Base-by-base conservation (phyloP, 2,329 filamentous ascomycete species). In the Aspergillus udagawae region DNA sequence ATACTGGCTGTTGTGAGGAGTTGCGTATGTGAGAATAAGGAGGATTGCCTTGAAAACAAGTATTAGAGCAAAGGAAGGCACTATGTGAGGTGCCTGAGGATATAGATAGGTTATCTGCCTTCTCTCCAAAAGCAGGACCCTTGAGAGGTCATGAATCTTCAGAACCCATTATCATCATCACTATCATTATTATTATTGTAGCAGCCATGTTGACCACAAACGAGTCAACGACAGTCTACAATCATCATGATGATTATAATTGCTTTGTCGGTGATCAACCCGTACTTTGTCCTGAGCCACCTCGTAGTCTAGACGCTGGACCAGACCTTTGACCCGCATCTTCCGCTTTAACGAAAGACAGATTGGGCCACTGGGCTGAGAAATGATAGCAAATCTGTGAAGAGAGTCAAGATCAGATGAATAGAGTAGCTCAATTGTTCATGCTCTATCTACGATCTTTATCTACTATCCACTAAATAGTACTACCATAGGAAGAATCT, bases 261-360 rank as follows among this genome's bases (percentile, higher is more conserved):
- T 23, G 44, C 21, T 47, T 47, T 47, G 44, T 47, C 23, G 21
- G 20, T 23, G 20, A 25, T 12, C 21, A 21, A 44, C 17, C 21
- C 44, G 44, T 47, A 27, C 44, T 47, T 47, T 47, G 21, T 47
- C 44, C 44, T 47, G 23, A 47, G 21, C 44, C 44, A 47, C 42
- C 42, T 45, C 7, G 14, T 47, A 47, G 55, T 51, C 55, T 56
- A 53, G 54, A 56, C 45, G 32, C 32, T 49, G 49, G 49, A 44
- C 42, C 52, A 44, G 44, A 47, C 52, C 38, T 48, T 52, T 53
- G 55, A 56, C 55, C 55, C 55, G 55, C 55, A 56, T 51, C 27
- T 49, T 42, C 51, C 55, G 51, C 51, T 12, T 27, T 21, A 17
- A 49, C 23, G 20, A 20, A 20, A 23, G 17, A 29, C 9, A 20